phyloP scores from a whole-genome alignment of 2,329 filamentous ascomycete species.

The Alternaria triticimaculans region DNA sequence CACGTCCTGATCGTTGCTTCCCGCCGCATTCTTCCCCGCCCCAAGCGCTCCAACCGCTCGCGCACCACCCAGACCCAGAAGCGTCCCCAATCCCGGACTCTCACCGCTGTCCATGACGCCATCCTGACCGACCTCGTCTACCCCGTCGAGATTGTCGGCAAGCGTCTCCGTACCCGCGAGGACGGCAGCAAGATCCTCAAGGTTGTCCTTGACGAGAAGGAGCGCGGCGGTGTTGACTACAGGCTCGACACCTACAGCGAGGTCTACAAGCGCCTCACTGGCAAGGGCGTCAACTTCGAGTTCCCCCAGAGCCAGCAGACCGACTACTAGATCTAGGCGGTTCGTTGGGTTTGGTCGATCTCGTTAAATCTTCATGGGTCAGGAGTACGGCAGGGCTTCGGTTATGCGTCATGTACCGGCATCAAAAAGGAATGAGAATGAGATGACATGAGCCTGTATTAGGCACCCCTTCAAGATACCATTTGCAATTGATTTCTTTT shows the following conservation, averaged over 20 bases:
- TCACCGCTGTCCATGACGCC: constrained; percentile 98
- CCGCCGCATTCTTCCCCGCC: constrained; percentile 97
- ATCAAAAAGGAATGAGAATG: constrained; percentile 49
- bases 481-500: constrained; percentile 44
- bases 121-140: constrained; percentile 98
- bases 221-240: constrained; percentile 99
- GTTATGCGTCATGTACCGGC: constrained; percentile 50
- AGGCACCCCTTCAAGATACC: constrained; percentile 45
- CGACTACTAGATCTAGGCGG: constrained; percentile 73
- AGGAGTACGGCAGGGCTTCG: constrained; percentile 46
- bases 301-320: constrained; percentile 84
- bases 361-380: constrained; percentile 36
- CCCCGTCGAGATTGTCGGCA: constrained; percentile 99
- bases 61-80: constrained; percentile 98
- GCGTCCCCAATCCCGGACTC: constrained; percentile 95
- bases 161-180: constrained; percentile 98
- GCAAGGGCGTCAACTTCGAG: constrained; percentile 96
- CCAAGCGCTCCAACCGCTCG: constrained; percentile 96
- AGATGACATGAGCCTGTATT: constrained; percentile 44
- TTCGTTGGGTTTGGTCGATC: constrained; percentile 27
- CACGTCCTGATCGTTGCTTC: constrained; percentile 99
- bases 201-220: constrained; percentile 99
- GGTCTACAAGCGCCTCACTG: constrained; percentile 98
- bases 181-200: constrained; percentile 98
- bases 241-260: constrained; percentile 99